These are phyloP conservation scores for Mucor indicus DNA, from an alignment of 371 early-diverging fungal genomes.

Conservation along the genomic window DNA sequence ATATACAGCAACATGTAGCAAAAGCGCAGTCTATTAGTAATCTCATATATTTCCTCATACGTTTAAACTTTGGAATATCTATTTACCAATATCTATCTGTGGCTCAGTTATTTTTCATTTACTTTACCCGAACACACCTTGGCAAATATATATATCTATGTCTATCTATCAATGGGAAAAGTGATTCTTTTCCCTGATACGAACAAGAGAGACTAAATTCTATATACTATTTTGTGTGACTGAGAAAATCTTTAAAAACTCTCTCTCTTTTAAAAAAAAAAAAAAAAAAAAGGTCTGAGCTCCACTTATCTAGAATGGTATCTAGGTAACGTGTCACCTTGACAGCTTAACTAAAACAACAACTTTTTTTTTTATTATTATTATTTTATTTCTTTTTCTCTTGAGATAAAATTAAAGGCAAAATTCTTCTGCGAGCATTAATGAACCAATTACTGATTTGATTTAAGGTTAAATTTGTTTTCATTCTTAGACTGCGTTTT, in stretches of 20 bases:
- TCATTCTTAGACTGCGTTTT: slow-evolving; percentile 50
- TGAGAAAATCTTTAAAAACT: not conserved
- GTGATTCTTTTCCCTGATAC: not conserved
- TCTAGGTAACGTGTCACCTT: no score
- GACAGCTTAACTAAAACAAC: no score
- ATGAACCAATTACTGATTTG: slow-evolving; percentile 87
- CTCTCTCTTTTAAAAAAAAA: not conserved
- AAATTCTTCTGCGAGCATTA: slow-evolving; percentile 65
- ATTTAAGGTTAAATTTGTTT: slow-evolving; percentile 59
- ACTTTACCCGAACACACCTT: no score
- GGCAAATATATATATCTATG: not conserved
- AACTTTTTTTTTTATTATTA: not conserved
- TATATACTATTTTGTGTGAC: not conserved
- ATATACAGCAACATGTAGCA: no score
- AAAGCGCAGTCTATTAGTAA: no score
- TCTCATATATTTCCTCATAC: no score
- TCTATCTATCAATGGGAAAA: not conserved
- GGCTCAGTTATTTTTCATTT: no score
- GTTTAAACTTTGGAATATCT: no score
- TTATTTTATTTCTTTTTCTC: not conserved
- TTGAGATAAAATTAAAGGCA: slow-evolving; percentile 29
- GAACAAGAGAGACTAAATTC: not conserved
- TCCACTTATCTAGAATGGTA: not conserved
- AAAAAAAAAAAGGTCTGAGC: not conserved
- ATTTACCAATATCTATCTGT: no score